Conservation (phyloP, 345 rosid species). For the Euphorbia pulcherrima region DNA sequence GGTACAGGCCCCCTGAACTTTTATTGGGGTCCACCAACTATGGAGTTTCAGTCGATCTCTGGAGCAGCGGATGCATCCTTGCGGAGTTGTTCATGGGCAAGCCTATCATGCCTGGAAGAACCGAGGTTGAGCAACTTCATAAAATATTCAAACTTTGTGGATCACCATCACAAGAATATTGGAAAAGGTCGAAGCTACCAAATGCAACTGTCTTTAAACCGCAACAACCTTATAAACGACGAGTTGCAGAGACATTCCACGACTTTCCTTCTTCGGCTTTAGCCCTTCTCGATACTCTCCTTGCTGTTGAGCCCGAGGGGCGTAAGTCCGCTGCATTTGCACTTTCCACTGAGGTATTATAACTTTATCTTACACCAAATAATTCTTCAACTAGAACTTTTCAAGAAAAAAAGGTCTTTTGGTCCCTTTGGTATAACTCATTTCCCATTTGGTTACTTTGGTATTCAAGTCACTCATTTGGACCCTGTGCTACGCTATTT, state of each 20-base stretch:
- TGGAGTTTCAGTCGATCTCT: conserved; percentile 57
- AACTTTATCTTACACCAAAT: neutral
- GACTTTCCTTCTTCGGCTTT: conserved; percentile 54
- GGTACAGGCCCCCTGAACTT: conserved; percentile 75
- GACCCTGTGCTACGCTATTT: too few relatives aligned
- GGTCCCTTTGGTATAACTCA: too few relatives aligned
- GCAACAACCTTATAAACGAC: conserved; percentile 56
- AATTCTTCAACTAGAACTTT: neutral
- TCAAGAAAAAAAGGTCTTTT: too few relatives aligned
- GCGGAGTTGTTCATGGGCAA: conserved; percentile 65
- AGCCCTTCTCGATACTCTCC: conserved; percentile 45
- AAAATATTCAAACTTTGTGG: conserved; percentile 74
- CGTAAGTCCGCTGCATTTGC: conserved; percentile 55
- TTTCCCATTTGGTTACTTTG: too few relatives aligned
- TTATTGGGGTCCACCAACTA: conserved; percentile 58
- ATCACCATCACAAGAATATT: conserved; percentile 67
- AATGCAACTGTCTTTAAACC: conserved; percentile 64
- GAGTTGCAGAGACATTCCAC: conserved; percentile 51
- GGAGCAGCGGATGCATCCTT: conserved; percentile 67
- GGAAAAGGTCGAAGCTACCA: conserved; percentile 57
- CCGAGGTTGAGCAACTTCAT: conserved; percentile 72
- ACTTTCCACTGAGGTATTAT: conserved; percentile 50
- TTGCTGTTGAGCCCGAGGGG: conserved; percentile 49
- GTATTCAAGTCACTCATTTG: neutral
- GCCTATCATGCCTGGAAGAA: conserved; percentile 71